Base-by-base conservation (phyloP, 192 early-diverging fungal genomes). In the Geranomyces michiganensis region DNA sequence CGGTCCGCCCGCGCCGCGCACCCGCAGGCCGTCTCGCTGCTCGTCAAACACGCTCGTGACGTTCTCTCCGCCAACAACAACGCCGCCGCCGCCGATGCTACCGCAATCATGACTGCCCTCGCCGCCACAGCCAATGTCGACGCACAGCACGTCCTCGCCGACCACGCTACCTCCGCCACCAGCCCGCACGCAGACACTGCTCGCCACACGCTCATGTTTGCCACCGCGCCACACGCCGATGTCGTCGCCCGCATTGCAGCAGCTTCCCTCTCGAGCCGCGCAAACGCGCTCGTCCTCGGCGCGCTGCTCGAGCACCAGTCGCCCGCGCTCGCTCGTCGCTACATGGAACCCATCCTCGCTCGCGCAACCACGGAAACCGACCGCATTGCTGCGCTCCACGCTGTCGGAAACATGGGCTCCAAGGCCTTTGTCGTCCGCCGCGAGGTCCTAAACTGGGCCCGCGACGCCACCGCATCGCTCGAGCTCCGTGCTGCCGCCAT, bases 321-420 rank as follows among this genome's bases (percentile, higher is more conserved):
- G 41, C n/a, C 63, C 6, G 63, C 19, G 21, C 17, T 65, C 22
- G 63, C 63, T 8, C 63, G 63, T 6, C 63, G 63, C 44, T 46
- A 65, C 63, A 65, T 65, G n/a, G 41, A 19, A 7, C 63, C 63
- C 19, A 5, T 65, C 5, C 31, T 65, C 22, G 24, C 32, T 41
- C 63, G 41, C 30, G 46, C 41, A 5, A 30, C 30, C 26, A 41
- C 36, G 5, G 41, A 65, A 26, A 5, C 3, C 30, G 29, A 65
- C 63, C 31, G 19, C 6, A 22, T 22, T n/a, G 63, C 41, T n/a
- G 19, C 33, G 9, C 46, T 65, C 5, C 63, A 27, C 30, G 63
- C 63, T 27, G 46, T 65, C 22, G 63, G 36, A 19, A 65, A 65
- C 46, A 65, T 65, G 63, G 63, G 63, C 46, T 4, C 4, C 41